phyloP scores from a whole-genome alignment of 1,284 basidiomycete genomes.

The Malassezia brasiliensis region DNA sequence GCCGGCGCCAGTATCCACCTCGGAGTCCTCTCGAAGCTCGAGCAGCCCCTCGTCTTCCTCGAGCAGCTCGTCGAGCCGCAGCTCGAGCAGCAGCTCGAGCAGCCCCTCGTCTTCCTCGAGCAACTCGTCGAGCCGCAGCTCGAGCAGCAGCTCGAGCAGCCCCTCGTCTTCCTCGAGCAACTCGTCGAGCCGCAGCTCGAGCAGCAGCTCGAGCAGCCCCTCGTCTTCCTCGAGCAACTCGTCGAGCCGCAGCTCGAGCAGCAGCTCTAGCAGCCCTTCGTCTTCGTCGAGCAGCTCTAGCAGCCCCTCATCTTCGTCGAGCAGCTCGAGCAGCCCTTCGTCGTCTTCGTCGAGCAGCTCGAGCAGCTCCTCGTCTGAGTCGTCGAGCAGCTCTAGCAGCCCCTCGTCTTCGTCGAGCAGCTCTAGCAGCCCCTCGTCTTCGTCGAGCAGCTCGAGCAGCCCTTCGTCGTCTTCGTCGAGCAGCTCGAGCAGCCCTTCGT shows the following conservation, averaged over 20 bases:
- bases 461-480: background rate
- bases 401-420: conserved; percentile 46
- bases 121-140: background rate
- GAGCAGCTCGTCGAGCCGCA: background rate
- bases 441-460: conserved; percentile 46
- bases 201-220: background rate
- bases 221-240: no score
- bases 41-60: background rate
- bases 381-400: background rate
- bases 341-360: background rate
- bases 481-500: background rate
- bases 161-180: background rate
- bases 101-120: background rate
- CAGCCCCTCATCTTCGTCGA: no score
- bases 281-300: background rate
- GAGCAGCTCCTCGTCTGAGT: background rate
- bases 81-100: background rate
- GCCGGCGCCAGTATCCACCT: background rate
- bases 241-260: no score
- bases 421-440: background rate
- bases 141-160: background rate
- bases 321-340: background rate
- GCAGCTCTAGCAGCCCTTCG: no score
- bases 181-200: background rate
- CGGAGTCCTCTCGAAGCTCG: background rate